Evolutionary conservation across 805 yeast species (phyloP).

Genomic region (Wickerhamiella allomyrinae): DNA sequence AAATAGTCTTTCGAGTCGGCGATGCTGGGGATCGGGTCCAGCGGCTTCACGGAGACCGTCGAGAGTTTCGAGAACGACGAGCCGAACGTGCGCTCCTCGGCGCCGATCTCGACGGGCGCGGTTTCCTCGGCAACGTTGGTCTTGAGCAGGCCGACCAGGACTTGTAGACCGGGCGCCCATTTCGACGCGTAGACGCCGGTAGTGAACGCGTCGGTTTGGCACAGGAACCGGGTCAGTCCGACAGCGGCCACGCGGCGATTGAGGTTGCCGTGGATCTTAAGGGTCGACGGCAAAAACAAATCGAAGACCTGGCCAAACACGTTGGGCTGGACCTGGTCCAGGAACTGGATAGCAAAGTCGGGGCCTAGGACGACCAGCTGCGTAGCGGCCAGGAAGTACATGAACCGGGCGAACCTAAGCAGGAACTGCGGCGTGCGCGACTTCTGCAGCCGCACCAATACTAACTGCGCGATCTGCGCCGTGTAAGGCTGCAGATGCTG

Average conservation of each 20-base stretch:
- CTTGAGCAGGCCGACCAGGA: constrained; percentile 31
- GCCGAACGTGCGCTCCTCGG: constrained; percentile 74
- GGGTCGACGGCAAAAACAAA: constrained; percentile 23
- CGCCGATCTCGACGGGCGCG: constrained; percentile 32
- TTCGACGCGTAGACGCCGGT: constrained; percentile 31
- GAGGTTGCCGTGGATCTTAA: constrained; percentile 26
- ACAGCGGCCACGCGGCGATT: constrained; percentile 36
- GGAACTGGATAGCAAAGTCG: constrained; percentile 43
- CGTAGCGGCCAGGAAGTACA: constrained; percentile 38
- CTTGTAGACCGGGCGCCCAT: constrained; percentile 32
- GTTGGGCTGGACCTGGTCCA: constrained; percentile 25
- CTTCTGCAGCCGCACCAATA: constrained; percentile 67
- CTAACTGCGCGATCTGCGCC: constrained; percentile 58
- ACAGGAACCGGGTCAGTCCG: constrained; percentile 34
- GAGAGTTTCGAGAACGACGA: constrained; percentile 65
- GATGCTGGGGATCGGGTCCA: constrained; percentile 57
- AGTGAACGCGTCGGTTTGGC: constrained; percentile 25
- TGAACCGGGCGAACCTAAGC: constrained; percentile 51
- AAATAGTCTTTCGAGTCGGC: constrained; percentile 19
- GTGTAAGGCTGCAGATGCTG: constrained; percentile 37
- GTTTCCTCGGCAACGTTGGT: constrained; percentile 28
- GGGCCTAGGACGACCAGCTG: constrained; percentile 28
- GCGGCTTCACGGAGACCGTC: constrained; percentile 42
- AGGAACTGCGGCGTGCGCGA: constrained; percentile 73
- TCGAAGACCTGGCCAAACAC: constrained; percentile 24